Evolutionary conservation across 345 rosid species (phyloP).

Genomic region (Corchorus capsularis): DNA sequence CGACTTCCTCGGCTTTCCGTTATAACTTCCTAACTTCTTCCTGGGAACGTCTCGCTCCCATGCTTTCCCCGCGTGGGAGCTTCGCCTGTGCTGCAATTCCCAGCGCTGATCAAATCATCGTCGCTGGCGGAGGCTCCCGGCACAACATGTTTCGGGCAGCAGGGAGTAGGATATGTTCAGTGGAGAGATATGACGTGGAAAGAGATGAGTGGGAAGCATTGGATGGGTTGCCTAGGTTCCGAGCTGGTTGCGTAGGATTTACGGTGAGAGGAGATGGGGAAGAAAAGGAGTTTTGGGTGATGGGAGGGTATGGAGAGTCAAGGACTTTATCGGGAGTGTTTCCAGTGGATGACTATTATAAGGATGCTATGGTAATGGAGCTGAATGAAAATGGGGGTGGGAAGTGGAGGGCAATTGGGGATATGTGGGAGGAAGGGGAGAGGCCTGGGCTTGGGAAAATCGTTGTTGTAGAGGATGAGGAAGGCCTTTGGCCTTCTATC

Average conservation of each 20-base stretch:
- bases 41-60: slow-evolving; percentile 77
- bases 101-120: slow-evolving; percentile 54
- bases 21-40: slow-evolving; percentile 50
- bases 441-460: slow-evolving; percentile 72
- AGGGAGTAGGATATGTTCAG: slow-evolving; percentile 80
- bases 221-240: slow-evolving; percentile 67
- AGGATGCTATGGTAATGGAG: slow-evolving; percentile 80
- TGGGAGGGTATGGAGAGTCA: slow-evolving; percentile 92
- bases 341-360: slow-evolving; percentile 81
- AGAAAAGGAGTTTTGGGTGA: slow-evolving; percentile 85
- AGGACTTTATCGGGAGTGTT: slow-evolving; percentile 76
- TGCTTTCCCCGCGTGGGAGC: slow-evolving; percentile 87
- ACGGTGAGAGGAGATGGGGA: slow-evolving; percentile 39
- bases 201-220: slow-evolving; percentile 73
- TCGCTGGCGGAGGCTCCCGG: slow-evolving; percentile 89
- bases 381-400: slow-evolving; percentile 38
- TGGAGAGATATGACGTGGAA: slow-evolving; percentile 70
- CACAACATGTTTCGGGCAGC: slow-evolving; percentile 83
- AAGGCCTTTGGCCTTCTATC: slow-evolving; percentile 44
- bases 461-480: slow-evolving; percentile 58
- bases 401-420: slow-evolving; percentile 75
- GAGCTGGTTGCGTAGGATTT: slow-evolving; percentile 92
- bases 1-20: slow-evolving; percentile 67
- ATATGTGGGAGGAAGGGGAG: slow-evolving; percentile 78
- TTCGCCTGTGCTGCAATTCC: slow-evolving; percentile 73